Evolutionary conservation across 1,139 yeast genomes (phyloP).

Genomic region (Taiozyma sp.): DNA sequence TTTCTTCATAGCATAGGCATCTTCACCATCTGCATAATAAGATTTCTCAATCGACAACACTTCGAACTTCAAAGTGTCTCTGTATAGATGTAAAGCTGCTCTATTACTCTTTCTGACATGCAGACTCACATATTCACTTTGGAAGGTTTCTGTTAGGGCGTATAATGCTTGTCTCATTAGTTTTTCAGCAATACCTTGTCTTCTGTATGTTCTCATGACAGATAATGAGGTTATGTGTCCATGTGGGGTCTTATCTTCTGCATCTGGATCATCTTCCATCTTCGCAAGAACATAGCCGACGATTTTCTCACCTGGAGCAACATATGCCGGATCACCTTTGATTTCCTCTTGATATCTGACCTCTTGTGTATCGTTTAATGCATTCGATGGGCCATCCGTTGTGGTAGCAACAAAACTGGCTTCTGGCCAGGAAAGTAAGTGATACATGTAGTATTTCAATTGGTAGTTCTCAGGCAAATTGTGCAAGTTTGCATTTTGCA

Average conservation of each 20-base stretch:
- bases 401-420: slow-evolving; percentile 95
- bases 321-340: slow-evolving; percentile 47
- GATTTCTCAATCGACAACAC: slow-evolving; percentile 77
- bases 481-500: slow-evolving; percentile 93
- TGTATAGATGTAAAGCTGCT: slow-evolving; percentile 90
- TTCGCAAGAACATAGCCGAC: slow-evolving; percentile 95
- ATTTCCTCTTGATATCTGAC: slow-evolving; percentile 12
- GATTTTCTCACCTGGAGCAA: slow-evolving; percentile 62
- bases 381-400: slow-evolving; percentile 28
- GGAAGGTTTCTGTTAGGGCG: slow-evolving; percentile 77
- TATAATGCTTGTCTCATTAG: slow-evolving; percentile 82
- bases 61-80: slow-evolving; percentile 79
- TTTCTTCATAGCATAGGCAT: slow-evolving; percentile 95
- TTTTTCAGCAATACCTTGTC: slow-evolving; percentile 93
- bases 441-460: slow-evolving; percentile 89
- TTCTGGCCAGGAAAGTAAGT: slow-evolving; percentile 94
- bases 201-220: slow-evolving; percentile 91
- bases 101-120: slow-evolving; percentile 93
- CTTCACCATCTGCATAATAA: slow-evolving; percentile 96
- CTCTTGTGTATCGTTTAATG: slow-evolving; percentile 23
- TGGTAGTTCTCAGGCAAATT: slow-evolving; percentile 94
- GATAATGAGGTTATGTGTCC: slow-evolving; percentile 94
- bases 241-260: slow-evolving; percentile 66
- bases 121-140: slow-evolving; percentile 78
- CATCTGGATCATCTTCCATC: slow-evolving; percentile 91